These are phyloP conservation scores for Phyllosticta paracitricarpa DNA, from an alignment of 2,329 filamentous ascomycete genomes.

Conservation along the genomic window DNA sequence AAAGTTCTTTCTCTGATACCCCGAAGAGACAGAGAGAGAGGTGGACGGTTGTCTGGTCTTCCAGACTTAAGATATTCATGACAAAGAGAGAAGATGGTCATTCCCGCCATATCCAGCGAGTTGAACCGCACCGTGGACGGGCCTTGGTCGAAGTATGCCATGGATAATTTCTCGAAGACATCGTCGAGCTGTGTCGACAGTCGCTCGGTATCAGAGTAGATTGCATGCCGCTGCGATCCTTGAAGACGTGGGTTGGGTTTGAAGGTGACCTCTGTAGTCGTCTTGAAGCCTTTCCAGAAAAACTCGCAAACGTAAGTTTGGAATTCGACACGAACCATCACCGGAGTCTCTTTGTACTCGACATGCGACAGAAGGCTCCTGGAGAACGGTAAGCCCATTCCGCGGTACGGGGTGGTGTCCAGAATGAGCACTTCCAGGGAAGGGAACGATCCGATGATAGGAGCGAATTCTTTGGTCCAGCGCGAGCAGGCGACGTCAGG, in stretches of 20 bases:
- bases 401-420: not conserved
- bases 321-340: not conserved
- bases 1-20: not conserved
- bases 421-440: not conserved
- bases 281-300: not conserved
- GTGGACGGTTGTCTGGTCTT: too few relatives aligned
- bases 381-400: not conserved
- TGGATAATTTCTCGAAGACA: not conserved
- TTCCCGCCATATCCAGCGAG: not conserved
- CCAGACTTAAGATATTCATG: not conserved
- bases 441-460: not conserved
- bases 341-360: not conserved
- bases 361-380: not conserved
- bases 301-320: not conserved
- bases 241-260: not conserved
- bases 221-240: not conserved
- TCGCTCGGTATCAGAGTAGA: not conserved
- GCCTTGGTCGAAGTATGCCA: not conserved
- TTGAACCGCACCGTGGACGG: not conserved
- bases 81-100: not conserved
- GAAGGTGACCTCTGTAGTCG: not conserved
- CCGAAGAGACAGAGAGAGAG: not conserved
- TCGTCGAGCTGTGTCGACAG: not conserved
- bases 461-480: not conserved
- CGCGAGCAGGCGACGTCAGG: not conserved